Conservation (phyloP, 305 asterid genomes). For the Rubia peregrina region DNA sequence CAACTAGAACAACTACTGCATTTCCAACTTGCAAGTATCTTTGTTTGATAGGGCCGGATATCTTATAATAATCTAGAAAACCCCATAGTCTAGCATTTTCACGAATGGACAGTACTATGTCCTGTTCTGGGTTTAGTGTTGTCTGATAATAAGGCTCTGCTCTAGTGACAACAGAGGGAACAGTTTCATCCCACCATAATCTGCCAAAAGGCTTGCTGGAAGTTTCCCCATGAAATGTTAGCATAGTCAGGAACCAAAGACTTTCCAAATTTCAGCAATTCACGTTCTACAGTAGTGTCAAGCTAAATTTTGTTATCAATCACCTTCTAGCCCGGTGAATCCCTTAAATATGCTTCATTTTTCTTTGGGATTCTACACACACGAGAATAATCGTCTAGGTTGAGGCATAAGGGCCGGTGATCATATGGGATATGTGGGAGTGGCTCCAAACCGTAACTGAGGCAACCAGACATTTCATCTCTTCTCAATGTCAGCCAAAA, state of each 20-base stretch:
- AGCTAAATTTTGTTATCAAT: background rate
- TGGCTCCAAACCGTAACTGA: conserved; percentile 11
- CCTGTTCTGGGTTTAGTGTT: conserved; percentile 48
- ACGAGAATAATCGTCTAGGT: conserved; percentile 54
- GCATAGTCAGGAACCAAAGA: conserved; percentile 95
- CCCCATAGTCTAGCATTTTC: conserved; percentile 91
- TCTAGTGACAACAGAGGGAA: conserved; percentile 67
- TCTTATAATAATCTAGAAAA: conserved; percentile 67
- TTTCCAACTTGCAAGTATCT: conserved; percentile 45
- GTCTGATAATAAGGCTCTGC: conserved; percentile 43
- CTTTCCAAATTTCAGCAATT: conserved; percentile 48
- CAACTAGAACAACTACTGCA: no score
- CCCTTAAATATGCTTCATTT: conserved; percentile 23
- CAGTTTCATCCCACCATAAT: conserved; percentile 88
- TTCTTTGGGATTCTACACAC: conserved; percentile 51
- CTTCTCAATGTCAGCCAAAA: conserved; percentile 49
- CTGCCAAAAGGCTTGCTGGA: conserved; percentile 71
- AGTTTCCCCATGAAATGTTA: conserved; percentile 31
- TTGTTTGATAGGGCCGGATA: conserved; percentile 60
- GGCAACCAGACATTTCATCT: conserved; percentile 56
- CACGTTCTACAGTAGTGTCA: background rate
- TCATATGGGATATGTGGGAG: conserved; percentile 33
- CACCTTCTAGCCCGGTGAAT: conserved; percentile 1
- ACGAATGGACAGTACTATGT: conserved; percentile 66
- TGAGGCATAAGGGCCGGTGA: conserved; percentile 46